Percentiles rank a stretch among this genome's conserved stretches.
phyloP scores from a whole-genome alignment of 2,329 filamentous ascomycete species.

The Grosmannia serpens region DNA sequence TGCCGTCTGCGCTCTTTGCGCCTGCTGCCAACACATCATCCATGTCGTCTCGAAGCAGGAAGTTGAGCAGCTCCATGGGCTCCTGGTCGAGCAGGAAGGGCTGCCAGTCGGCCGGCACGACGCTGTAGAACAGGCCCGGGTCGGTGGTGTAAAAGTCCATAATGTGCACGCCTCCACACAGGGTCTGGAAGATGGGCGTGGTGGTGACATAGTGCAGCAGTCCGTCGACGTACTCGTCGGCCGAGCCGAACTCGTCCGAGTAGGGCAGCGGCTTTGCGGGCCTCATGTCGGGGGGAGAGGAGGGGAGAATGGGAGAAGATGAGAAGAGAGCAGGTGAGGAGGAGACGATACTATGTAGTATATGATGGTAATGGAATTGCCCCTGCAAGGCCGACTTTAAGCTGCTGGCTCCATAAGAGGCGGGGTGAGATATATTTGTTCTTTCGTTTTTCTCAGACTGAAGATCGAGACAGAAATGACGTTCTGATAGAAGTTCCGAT shows the following conservation, averaged over 20 bases:
- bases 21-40: conserved; percentile 18
- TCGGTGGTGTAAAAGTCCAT: conserved; percentile 88
- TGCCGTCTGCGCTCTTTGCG: conserved; percentile 10
- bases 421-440: not conserved
- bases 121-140: conserved; percentile 67
- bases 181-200: conserved; percentile 66
- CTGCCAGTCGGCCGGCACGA: conserved; percentile 73
- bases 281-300: conserved; percentile 4
- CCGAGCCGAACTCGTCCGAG: conserved; percentile 53
- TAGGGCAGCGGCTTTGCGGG: conserved; percentile 47
- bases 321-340: not conserved
- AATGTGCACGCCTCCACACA: conserved; percentile 97
- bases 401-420: not conserved
- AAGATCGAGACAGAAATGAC: too few relatives aligned
- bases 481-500: too few relatives aligned
- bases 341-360: too few relatives aligned
- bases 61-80: conserved; percentile 65
- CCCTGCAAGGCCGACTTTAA: not conserved
- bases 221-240: conserved; percentile 68
- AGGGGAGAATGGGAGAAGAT: not conserved
- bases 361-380: too few relatives aligned
- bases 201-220: conserved; percentile 66
- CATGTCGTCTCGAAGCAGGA: conserved; percentile 71
- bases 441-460: too few relatives aligned
- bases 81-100: conserved; percentile 60